Conservation (phyloP, 495 filamentous ascomycete genomes). For the Staphylotrichum longicolle region DNA sequence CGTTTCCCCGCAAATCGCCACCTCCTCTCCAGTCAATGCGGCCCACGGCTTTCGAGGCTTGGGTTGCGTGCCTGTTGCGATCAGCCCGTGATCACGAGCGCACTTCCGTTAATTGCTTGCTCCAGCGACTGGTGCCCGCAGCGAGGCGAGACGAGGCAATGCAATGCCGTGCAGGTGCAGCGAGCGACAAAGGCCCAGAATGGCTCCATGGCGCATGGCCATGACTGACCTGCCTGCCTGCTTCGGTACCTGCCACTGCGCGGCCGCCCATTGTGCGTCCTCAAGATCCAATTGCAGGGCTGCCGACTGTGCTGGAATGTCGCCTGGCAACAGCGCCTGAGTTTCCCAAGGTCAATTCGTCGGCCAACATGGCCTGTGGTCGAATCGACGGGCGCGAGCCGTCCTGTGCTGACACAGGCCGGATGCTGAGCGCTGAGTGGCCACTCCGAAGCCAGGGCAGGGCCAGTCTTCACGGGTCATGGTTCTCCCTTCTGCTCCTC, state of each 20-base stretch:
- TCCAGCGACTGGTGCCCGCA: slow-evolving; percentile 13
- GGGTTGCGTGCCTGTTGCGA: slow-evolving; percentile 5
- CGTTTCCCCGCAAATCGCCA: slow-evolving; percentile 38
- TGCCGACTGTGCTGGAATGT: background rate
- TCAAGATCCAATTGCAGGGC: slow-evolving; percentile 13
- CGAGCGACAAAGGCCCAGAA: background rate
- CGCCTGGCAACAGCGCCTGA: background rate
- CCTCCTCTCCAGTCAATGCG: slow-evolving; percentile 13
- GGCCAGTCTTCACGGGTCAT: slow-evolving; percentile 11
- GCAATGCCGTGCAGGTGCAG: slow-evolving; percentile 3
- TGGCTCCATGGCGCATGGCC: too few relatives aligned
- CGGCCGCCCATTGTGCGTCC: background rate
- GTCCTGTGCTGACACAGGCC: slow-evolving; percentile 34
- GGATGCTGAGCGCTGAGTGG: slow-evolving; percentile 29
- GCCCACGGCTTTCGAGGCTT: slow-evolving; percentile 19
- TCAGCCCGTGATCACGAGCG: slow-evolving; percentile 31
- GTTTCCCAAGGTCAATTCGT: slow-evolving; percentile 27
- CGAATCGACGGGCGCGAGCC: slow-evolving; percentile 30
- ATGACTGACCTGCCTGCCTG: too few relatives aligned
- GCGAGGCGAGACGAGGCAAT: slow-evolving; percentile 8
- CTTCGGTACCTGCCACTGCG: background rate
- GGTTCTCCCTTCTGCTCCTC: slow-evolving; percentile 24
- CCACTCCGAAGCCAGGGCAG: slow-evolving; percentile 10
- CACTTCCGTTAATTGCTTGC: slow-evolving; percentile 22
- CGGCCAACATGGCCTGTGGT: slow-evolving; percentile 25